Evolutionary conservation across 1,139 yeast species (phyloP).

Genomic region (Blastobotrys apis): DNA sequence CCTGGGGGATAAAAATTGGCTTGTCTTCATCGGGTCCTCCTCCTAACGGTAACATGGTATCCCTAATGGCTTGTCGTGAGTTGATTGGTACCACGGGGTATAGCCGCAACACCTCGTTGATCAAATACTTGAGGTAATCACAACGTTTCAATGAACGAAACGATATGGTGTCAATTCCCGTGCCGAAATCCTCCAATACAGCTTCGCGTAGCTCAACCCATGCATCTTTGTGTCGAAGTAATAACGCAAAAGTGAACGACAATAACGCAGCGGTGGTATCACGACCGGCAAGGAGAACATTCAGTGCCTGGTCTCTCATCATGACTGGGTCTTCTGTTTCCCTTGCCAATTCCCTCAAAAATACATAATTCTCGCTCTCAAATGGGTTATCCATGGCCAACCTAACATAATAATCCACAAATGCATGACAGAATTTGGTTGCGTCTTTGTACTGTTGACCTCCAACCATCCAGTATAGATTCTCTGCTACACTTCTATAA

Average conservation of each 20-base stretch:
- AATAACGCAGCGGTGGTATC: conserved; percentile 57
- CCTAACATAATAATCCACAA: conserved; percentile 35
- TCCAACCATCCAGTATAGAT: conserved; percentile 35
- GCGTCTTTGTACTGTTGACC: conserved; percentile 36
- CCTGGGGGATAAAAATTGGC: conserved; percentile 47
- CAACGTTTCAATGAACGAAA: conserved; percentile 51
- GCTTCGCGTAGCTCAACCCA: conserved; percentile 42
- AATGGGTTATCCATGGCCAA: conserved; percentile 25
- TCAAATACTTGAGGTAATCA: conserved; percentile 44
- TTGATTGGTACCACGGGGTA: conserved; percentile 57
- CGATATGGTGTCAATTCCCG: conserved; percentile 27
- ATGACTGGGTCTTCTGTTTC: conserved; percentile 47
- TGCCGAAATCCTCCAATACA: conserved; percentile 33
- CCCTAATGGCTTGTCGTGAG: conserved; percentile 44
- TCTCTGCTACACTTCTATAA: conserved; percentile 40
- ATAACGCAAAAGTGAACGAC: conserved; percentile 45
- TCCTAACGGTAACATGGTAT: conserved; percentile 50
- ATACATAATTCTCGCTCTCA: conserved; percentile 36
- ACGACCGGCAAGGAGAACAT: conserved; percentile 52
- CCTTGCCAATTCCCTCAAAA: conserved; percentile 49
- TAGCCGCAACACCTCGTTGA: conserved; percentile 50
- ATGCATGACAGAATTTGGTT: conserved; percentile 28
- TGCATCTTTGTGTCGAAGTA: conserved; percentile 44
- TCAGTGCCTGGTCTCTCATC: conserved; percentile 51
- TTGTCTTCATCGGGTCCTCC: conserved; percentile 45